Evolutionary conservation across 352 stramenopile species (phyloP), one percentile per base, ranked within the genome.

Genomic region (Phytopythium delawarense): DNA sequence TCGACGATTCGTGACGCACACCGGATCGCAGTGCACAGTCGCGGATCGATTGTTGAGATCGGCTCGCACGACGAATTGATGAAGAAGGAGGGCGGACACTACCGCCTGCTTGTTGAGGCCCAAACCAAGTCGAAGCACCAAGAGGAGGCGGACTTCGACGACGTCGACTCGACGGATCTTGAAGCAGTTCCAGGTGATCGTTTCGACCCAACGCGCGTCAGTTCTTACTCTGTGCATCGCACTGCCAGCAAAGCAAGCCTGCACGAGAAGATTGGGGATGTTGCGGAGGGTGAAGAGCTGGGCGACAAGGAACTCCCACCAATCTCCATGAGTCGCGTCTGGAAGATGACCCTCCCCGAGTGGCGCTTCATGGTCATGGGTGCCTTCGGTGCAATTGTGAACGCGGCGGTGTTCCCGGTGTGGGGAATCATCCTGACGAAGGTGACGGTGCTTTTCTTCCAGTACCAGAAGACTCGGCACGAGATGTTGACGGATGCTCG

Each of bases 61-160:
- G 92, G 92, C 0, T 81, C 67, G 2, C 92, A 98, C 69, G 75
- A 89, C 44, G 74, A 89, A 56, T 64, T 97, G n/a, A 84, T 97
- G 72, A 57, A 74, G 51, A 56, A 76, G 20, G 28, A 73, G 70
- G 71, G 63, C 61, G 44, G 67, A 15, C 72, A 75, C 53, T 77
- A 79, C 57, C 66, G 69, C 55, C 39, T 73, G 4, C 54, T 79
- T 21, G 72, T 79, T 6, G 69, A 75, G 61, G 69, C 72, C 5
- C 72, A 79, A 48, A 32, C 46, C 11, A 75, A 49, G 57, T 52
- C 4, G 58, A 57, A 51, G 50, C 34, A 21, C 57, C 28, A 7
- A 23, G 51, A 37, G 5, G 45, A 55, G 0, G 46, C 23, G 8
- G 54, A 61, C 8, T 18, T 34, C 11, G 59, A 72, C 23, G 51